Percentiles rank a stretch among this genome's conserved stretches.
Conservation (phyloP, 2,329 filamentous ascomycete species). For the Fusarium subtropicale region DNA sequence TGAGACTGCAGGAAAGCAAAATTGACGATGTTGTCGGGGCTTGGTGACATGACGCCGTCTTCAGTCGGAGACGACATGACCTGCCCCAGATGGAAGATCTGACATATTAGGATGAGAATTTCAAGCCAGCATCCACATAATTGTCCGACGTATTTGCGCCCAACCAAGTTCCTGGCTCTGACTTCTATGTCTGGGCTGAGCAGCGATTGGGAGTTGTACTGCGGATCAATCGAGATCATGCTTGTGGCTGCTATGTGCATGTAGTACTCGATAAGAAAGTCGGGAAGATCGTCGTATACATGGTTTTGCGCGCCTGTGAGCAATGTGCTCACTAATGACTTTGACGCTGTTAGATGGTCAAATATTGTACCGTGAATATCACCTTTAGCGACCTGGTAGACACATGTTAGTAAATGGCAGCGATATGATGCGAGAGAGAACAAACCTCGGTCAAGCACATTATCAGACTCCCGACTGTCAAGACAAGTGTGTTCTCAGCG, state of each 20-base stretch:
- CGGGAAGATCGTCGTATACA: constrained; percentile 53
- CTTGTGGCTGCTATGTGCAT: constrained; percentile 60
- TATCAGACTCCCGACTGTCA: constrained; percentile 59
- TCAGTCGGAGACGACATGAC: constrained; percentile 52
- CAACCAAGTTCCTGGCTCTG: constrained; percentile 47
- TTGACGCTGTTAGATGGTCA: constrained; percentile 59
- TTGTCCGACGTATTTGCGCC: constrained; percentile 52
- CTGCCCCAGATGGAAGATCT: constrained; percentile 58
- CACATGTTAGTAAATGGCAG: constrained; percentile 15
- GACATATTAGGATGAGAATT: constrained; percentile 53
- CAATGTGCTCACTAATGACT: constrained; percentile 55
- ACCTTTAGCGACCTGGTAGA: constrained; percentile 53
- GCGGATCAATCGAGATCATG: constrained; percentile 58
- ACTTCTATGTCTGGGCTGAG: constrained; percentile 50
- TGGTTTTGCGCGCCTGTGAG: constrained; percentile 50
- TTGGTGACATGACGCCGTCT: constrained; percentile 46
- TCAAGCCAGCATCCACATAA: constrained; percentile 56
- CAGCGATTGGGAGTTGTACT: constrained; percentile 47
- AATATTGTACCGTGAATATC: constrained; percentile 60
- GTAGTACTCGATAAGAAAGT: constrained; percentile 62
- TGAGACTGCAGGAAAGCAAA: constrained; percentile 58
- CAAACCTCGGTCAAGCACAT: constrained; percentile 61
- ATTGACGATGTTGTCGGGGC: constrained; percentile 57
- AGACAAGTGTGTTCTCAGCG: constrained; percentile 52
- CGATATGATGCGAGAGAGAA: constrained; percentile 35